Conservation (phyloP, 208 protist species). For the Acanthamoeba lugdunensis region DNA sequence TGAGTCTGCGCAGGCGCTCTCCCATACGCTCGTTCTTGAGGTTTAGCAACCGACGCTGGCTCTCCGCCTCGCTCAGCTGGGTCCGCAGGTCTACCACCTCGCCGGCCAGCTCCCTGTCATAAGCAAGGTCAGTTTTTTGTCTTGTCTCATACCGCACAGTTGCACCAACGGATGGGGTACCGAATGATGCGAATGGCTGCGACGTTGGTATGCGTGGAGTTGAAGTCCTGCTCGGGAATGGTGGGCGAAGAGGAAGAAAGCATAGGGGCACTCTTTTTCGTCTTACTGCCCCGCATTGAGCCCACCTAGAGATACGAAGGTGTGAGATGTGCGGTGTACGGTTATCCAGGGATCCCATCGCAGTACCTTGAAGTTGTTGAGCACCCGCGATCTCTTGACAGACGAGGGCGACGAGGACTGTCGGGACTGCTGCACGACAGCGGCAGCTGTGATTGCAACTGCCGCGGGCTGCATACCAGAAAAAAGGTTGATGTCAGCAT, state of each 20-base stretch:
- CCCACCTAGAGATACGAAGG: not conserved
- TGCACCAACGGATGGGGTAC: not conserved
- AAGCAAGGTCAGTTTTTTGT: not conserved
- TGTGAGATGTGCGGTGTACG: not conserved
- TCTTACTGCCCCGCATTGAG: constrained; percentile 13
- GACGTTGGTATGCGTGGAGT: not conserved
- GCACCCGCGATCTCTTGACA: constrained; percentile 9
- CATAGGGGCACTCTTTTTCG: not conserved
- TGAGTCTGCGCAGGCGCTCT: not conserved
- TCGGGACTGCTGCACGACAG: not conserved
- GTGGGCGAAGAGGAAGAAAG: not conserved
- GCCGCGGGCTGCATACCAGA: not conserved
- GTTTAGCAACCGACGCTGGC: not conserved
- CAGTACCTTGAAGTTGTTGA: constrained; percentile 47
- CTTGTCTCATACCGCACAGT: not conserved
- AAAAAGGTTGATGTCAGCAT: not conserved
- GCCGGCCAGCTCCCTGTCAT: not conserved
- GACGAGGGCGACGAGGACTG: not conserved
- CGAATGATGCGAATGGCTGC: constrained; percentile 45
- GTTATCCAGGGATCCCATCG: not conserved
- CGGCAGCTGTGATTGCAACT: constrained; percentile 8
- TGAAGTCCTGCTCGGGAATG: constrained; percentile 14
- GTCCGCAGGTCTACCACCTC: constrained; percentile 39
- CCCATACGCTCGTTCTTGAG: constrained; percentile 17
- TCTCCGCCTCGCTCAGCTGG: constrained; percentile 12